phyloP scores from a whole-genome alignment of 768 basidiomycete genomes.

The Mycena vulgaris region DNA sequence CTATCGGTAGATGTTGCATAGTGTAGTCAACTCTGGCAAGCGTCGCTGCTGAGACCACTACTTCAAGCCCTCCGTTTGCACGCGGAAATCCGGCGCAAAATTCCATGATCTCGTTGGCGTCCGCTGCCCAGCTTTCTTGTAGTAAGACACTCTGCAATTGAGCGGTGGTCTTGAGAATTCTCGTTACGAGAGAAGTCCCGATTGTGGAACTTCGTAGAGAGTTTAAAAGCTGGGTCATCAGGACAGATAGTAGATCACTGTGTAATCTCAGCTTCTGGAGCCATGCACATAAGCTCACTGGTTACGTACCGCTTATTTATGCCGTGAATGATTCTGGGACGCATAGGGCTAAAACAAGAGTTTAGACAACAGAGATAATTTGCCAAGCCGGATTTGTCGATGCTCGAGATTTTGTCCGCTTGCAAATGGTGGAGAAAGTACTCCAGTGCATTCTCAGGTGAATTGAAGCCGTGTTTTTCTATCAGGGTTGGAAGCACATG shows the following conservation, averaged over 20 bases:
- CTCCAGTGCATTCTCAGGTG: background rate
- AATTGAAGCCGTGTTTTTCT: too few relatives aligned
- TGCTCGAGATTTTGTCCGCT: background rate
- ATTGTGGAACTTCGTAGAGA: background rate
- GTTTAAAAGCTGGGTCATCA: background rate
- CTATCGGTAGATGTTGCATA: too few relatives aligned
- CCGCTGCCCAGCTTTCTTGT: too few relatives aligned
- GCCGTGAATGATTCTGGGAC: background rate
- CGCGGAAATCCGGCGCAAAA: too few relatives aligned
- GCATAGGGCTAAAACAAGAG: background rate
- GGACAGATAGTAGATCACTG: background rate
- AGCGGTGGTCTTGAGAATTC: background rate
- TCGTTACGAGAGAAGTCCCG: background rate
- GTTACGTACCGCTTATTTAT: background rate
- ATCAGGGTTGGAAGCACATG: background rate
- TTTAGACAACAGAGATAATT: conserved; percentile 4
- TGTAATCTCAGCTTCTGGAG: too few relatives aligned
- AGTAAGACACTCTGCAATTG: background rate
- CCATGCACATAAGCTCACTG: background rate
- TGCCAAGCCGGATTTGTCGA: background rate
- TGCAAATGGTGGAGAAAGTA: background rate
- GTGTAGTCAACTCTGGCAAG: too few relatives aligned
- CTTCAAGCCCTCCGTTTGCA: too few relatives aligned
- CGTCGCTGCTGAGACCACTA: too few relatives aligned
- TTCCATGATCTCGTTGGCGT: too few relatives aligned